Conservation (phyloP, 441 rosid genomes). For the Euphorbia schlechtendalii region DNA sequence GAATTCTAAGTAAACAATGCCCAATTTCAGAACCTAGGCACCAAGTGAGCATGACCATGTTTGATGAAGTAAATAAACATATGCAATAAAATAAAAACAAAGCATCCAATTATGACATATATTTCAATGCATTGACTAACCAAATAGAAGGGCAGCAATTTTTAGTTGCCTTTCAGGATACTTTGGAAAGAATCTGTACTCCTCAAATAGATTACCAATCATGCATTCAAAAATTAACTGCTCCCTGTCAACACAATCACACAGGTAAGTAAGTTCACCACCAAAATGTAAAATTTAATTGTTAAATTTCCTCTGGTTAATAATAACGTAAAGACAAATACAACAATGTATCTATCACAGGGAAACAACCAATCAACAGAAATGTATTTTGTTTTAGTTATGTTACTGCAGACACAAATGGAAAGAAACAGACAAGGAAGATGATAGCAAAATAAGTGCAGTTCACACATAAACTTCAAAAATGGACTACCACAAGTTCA, state of each 20-base stretch:
- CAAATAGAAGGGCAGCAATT: constrained; percentile 92
- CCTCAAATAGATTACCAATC: constrained; percentile 95
- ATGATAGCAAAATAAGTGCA: not conserved
- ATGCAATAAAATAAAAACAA: not conserved
- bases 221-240: constrained; percentile 85
- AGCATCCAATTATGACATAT: constrained; percentile 7
- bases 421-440: not conserved
- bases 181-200: constrained; percentile 89
- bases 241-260: constrained; percentile 63
- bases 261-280: constrained; percentile 5
- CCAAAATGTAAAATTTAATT: not conserved
- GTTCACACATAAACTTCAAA: not conserved
- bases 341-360: not conserved
- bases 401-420: not conserved
- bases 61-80: not conserved
- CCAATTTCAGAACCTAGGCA: constrained; percentile 1
- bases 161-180: constrained; percentile 96
- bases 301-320: not conserved
- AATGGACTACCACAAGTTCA: not conserved
- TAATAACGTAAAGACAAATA: not conserved
- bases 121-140: constrained; percentile 39
- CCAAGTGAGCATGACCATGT: not conserved
- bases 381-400: not conserved
- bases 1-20: not conserved
- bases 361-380: not conserved